Conservation (phyloP, 2,329 filamentous ascomycete species). For the Monilinia laxa region DNA sequence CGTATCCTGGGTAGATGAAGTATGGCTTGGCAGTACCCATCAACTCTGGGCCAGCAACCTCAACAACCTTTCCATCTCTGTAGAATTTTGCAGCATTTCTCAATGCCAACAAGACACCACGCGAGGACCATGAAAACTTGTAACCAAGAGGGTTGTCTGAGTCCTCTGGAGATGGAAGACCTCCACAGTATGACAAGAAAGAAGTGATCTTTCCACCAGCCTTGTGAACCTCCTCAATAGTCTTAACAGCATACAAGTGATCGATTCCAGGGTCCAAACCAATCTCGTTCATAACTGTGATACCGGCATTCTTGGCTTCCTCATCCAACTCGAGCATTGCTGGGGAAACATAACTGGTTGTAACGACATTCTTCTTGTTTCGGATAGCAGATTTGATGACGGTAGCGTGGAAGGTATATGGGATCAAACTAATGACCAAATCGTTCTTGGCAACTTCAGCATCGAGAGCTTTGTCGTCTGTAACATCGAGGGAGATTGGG, state of each 20-base stretch:
- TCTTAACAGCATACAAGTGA: conserved; percentile 76
- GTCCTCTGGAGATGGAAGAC: conserved; percentile 67
- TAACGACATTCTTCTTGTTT: conserved; percentile 94
- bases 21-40: conserved; percentile 90
- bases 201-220: conserved; percentile 80
- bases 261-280: conserved; percentile 71
- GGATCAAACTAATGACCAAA: conserved; percentile 79
- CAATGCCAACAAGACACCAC: conserved; percentile 84
- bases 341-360: conserved; percentile 88
- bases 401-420: conserved; percentile 83
- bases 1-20: conserved; percentile 77
- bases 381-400: conserved; percentile 94
- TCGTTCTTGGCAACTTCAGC: conserved; percentile 77
- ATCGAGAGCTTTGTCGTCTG: conserved; percentile 72
- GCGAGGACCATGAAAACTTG: conserved; percentile 69
- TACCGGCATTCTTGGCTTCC: conserved; percentile 82
- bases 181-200: conserved; percentile 75
- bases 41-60: conserved; percentile 63
- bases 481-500: conserved; percentile 75
- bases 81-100: conserved; percentile 83
- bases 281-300: conserved; percentile 98
- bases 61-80: conserved; percentile 72
- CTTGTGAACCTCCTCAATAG: conserved; percentile 82
- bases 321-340: conserved; percentile 88
- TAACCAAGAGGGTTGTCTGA: conserved; percentile 90